Conservation (phyloP, 2,329 filamentous ascomycete genomes). For the Aphanoascus verrucosus region DNA sequence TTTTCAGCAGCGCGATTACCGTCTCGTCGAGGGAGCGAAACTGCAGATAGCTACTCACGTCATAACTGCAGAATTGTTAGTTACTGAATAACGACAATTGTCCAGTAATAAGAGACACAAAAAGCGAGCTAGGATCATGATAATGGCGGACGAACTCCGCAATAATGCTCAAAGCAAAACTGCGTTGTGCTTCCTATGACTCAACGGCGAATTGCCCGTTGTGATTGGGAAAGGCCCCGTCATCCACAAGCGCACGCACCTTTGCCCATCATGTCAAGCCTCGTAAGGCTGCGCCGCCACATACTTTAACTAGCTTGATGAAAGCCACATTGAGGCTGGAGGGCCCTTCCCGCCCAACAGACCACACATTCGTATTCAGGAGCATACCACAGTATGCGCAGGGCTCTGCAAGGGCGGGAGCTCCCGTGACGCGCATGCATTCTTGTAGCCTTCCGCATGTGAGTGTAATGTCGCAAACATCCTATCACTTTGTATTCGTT, state of each 20-base stretch:
- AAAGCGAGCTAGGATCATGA: background rate
- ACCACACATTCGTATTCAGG: too few relatives aligned
- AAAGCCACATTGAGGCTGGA: constrained; percentile 8
- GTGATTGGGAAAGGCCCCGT: background rate
- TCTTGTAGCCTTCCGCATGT: too few relatives aligned
- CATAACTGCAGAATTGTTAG: background rate
- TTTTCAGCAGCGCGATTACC: background rate
- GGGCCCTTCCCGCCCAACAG: too few relatives aligned
- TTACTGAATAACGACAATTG: background rate
- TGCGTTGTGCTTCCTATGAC: background rate
- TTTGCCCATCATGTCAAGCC: background rate
- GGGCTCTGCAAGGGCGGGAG: too few relatives aligned
- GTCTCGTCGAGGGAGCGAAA: background rate
- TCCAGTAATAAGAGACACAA: background rate
- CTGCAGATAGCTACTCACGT: too few relatives aligned
- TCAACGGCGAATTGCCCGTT: background rate
- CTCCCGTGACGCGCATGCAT: too few relatives aligned
- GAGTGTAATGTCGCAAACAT: too few relatives aligned
- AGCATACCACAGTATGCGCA: too few relatives aligned
- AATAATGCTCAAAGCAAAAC: background rate
- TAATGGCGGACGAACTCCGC: background rate
- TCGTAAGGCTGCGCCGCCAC: constrained; percentile 3
- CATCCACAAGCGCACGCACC: background rate
- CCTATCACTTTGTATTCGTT: too few relatives aligned
- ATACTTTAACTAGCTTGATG: background rate